Conservation (phyloP, 2,329 filamentous ascomycete genomes). For the Onygenales sp. region DNA sequence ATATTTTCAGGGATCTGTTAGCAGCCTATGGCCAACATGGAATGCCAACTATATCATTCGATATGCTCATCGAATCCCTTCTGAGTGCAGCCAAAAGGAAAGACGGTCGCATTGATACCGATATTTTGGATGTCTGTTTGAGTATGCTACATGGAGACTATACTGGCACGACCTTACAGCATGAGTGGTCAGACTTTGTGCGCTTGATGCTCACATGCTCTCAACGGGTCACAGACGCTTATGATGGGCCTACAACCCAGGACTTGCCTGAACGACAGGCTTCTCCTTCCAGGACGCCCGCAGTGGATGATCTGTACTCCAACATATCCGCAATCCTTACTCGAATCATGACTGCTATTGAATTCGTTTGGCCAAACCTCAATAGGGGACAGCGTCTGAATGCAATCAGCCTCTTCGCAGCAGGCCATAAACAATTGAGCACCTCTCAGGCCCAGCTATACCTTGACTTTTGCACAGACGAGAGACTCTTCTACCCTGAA, state of each 20-base stretch:
- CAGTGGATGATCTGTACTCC: conserved; percentile 26
- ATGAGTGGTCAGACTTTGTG: conserved; percentile 21
- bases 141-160: conserved; percentile 32
- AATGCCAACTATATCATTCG: conserved; percentile 29
- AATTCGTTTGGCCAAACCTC: conserved; percentile 28
- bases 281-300: conserved; percentile 17
- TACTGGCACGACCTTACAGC: conserved; percentile 19
- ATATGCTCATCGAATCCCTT: conserved; percentile 27
- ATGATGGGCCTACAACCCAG: conserved; percentile 13
- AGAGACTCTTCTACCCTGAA: conserved; percentile 26
- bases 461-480: conserved; percentile 23
- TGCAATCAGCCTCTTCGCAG: conserved; percentile 26
- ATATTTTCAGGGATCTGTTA: conserved; percentile 32
- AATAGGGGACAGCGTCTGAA: conserved; percentile 26
- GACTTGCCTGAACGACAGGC: conserved; percentile 16
- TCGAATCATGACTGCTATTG: conserved; percentile 27
- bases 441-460: conserved; percentile 30
- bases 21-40: conserved; percentile 30
- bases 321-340: conserved; percentile 29
- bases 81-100: conserved; percentile 24
- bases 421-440: conserved; percentile 26
- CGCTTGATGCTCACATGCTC: conserved; percentile 27
- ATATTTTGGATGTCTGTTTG: conserved; percentile 31
- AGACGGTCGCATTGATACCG: conserved; percentile 29
- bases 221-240: conserved; percentile 22